These are phyloP conservation scores for Colletotrichum spaethianum DNA, from an alignment of 2,329 filamentous ascomycete genomes.

Conservation along the genomic window DNA sequence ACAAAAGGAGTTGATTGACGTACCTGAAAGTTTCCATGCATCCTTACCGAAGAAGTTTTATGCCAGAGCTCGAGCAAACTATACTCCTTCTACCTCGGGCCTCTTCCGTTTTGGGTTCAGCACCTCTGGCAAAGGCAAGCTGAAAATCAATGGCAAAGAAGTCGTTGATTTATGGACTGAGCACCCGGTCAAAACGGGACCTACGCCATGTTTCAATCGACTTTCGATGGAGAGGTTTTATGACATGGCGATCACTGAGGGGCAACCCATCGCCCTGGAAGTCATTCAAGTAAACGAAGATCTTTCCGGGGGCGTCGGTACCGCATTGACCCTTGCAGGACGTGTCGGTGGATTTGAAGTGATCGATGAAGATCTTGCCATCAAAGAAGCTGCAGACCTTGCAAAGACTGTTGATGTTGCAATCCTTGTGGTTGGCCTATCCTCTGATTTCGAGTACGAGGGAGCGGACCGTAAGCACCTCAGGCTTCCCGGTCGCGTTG, in stretches of 20 bases:
- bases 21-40: constrained; percentile 38
- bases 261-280: constrained; percentile 21
- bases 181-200: constrained; percentile 36
- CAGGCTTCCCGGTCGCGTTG: constrained; percentile 79
- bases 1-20: constrained; percentile 40
- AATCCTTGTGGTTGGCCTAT: constrained; percentile 82
- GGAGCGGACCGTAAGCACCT: constrained; percentile 84
- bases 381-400: constrained; percentile 75
- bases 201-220: constrained; percentile 41
- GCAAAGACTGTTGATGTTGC: constrained; percentile 82
- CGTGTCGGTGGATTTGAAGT: constrained; percentile 73
- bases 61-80: constrained; percentile 34
- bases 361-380: constrained; percentile 70
- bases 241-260: constrained; percentile 13
- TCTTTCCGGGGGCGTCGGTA: constrained; percentile 43
- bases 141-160: constrained; percentile 46
- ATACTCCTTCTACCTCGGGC: constrained; percentile 8
- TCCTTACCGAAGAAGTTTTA: constrained; percentile 39
- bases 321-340: constrained; percentile 43
- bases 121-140: constrained; percentile 45
- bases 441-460: constrained; percentile 86
- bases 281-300: constrained; percentile 42
- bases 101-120: constrained; percentile 40
- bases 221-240: constrained; percentile 41
- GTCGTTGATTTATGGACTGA: constrained; percentile 45